Evolutionary conservation across 2,329 filamentous ascomycete species (phyloP), one percentile per base, ranked within the genome.

Genomic region (Talaromyces albobiverticillius): DNA sequence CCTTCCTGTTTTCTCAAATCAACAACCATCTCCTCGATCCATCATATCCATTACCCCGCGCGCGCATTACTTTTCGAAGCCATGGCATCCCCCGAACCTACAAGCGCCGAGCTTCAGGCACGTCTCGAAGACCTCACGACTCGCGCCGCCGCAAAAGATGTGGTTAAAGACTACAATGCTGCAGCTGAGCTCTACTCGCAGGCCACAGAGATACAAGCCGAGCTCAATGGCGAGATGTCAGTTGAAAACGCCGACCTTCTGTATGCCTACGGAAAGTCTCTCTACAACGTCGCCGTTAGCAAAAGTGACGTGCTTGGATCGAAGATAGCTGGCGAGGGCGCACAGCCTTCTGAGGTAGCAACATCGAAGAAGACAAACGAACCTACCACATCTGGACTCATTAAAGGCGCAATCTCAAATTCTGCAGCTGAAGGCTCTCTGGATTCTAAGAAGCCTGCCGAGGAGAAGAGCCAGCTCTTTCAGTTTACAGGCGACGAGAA

Each of bases 401-500:
- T 68, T 32, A 56, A 67, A 55, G 61, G 59, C 42, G 62, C 67
- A 2, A 62, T 68, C 26, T 58, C 65, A 6, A 60, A 54, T 47
- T 61, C 62, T 11, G 47, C 59, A 31, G 41, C 61, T 22, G 57
- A 61, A 38, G 58, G 55, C n/a, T 31, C 57, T 18, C 26, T 53
- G 14, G 55, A 60, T 4, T 53, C 51, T 4, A 62, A 61, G 45
- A 49, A 50, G 47, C 57, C 59, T 48, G 34, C 52, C 22, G 51
- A 46, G 57, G 67, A 72, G 36, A 61, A 56, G 6, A 68, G 92
- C 70, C 85, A 89, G 0, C 83, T 90, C 59, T 96, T 99, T 71
- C 89, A 95, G 63, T 95, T 99, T 67, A 88, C 85, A 4, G 94
- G 94, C 54, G 93, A 97, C 67, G 93, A 96, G 72, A 93, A 96